phyloP scores from a whole-genome alignment of 352 stramenopile species.

The Phytopythium ostracodes region DNA sequence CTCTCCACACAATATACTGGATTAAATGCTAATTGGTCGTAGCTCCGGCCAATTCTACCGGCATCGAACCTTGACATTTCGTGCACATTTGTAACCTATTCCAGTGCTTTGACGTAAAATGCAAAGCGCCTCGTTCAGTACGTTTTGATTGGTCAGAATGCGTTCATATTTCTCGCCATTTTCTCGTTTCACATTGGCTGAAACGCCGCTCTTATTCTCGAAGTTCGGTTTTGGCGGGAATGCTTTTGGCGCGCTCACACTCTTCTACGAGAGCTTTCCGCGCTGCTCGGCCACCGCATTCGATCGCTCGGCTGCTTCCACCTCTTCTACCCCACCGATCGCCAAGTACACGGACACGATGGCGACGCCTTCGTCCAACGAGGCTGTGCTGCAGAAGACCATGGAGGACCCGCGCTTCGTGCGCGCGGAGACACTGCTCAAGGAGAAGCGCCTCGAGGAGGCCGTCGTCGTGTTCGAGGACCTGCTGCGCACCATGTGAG shows the following conservation, averaged over 20 bases:
- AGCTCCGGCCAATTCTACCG: too few species aligned
- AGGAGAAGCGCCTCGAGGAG: constrained; percentile 80
- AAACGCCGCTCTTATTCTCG: background rate
- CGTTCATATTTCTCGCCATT: background rate
- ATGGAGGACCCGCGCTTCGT: constrained; percentile 69
- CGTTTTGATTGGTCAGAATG: background rate
- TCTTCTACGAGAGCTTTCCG: too few species aligned
- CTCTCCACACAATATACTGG: too few species aligned
- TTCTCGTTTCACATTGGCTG: background rate
- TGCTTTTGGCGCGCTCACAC: background rate
- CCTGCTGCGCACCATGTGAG: constrained; percentile 62
- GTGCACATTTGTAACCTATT: background rate
- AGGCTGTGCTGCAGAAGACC: constrained; percentile 44
- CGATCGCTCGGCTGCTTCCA: background rate
- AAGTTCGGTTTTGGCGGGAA: background rate
- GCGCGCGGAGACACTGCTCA: constrained; percentile 61
- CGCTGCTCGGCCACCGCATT: background rate
- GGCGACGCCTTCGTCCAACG: background rate
- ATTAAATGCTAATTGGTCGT: too few species aligned
- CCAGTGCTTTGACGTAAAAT: too few species aligned
- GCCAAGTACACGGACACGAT: constrained; percentile 5
- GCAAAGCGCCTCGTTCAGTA: too few species aligned
- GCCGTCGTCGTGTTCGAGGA: constrained; percentile 73
- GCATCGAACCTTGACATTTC: too few species aligned
- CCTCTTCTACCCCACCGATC: background rate